Percentiles rank a stretch among this genome's conserved stretches.
These are phyloP conservation scores for Boletus rex-veris DNA, from an alignment of 768 basidiomycete species.

Conservation along the genomic window DNA sequence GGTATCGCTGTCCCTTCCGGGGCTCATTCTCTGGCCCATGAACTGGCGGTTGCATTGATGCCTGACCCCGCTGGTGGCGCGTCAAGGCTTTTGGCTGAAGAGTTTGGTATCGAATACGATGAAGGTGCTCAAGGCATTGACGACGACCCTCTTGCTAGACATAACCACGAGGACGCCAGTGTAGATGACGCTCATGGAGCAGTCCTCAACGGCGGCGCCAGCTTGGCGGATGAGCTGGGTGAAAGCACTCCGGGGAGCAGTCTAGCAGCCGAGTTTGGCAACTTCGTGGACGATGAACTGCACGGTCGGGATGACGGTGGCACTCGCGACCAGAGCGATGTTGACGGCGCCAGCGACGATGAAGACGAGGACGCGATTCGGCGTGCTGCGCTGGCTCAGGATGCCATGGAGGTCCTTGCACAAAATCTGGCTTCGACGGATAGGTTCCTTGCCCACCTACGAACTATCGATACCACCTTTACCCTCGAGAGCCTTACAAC, in stretches of 20 bases:
- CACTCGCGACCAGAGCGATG: slow-evolving; percentile 10
- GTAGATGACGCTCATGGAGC: slow-evolving; percentile 32
- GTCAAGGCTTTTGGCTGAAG: slow-evolving; percentile 77
- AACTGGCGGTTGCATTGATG: slow-evolving; percentile 83
- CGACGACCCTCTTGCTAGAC: slow-evolving; percentile 23
- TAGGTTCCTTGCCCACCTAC: slow-evolving; percentile 69
- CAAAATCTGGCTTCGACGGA: slow-evolving; percentile 75
- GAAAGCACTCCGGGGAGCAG: slow-evolving; percentile 15
- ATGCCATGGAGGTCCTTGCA: slow-evolving; percentile 71
- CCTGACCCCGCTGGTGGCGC: slow-evolving; percentile 73
- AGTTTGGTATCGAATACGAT: slow-evolving; percentile 87
- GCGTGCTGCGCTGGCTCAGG: slow-evolving; percentile 34
- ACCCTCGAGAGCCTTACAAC: slow-evolving; percentile 68
- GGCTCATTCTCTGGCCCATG: slow-evolving; percentile 75
- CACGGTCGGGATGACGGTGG: slow-evolving; percentile 10
- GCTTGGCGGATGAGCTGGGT: slow-evolving; percentile 45
- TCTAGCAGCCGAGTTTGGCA: slow-evolving; percentile 25
- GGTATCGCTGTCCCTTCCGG: slow-evolving; percentile 28
- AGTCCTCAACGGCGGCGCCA: slow-evolving; percentile 26
- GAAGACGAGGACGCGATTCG: slow-evolving; percentile 28
- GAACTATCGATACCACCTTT: slow-evolving; percentile 54
- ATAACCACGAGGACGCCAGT: slow-evolving; percentile 25
- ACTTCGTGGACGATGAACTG: slow-evolving; percentile 18
- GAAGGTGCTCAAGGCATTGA: slow-evolving; percentile 83
- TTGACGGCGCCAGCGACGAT: slow-evolving; percentile 19